Evolutionary conservation across 2,329 filamentous ascomycete species (phyloP).

Genomic region (Aspergillus sp.): DNA sequence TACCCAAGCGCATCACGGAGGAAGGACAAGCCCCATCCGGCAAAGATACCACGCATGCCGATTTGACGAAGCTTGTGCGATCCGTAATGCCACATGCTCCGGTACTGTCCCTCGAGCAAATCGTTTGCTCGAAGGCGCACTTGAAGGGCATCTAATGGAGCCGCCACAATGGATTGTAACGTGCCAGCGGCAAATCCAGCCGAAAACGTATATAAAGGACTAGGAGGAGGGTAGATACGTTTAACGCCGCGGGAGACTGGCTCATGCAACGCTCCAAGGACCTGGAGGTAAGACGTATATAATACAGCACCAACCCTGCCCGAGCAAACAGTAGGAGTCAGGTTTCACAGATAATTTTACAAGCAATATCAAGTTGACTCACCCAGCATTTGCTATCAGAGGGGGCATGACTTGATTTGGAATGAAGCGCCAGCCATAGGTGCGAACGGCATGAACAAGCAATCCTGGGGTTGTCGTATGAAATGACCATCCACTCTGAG

Average conservation of each 20-base stretch:
- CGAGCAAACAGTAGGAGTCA: neutral
- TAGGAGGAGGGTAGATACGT: constrained; percentile 59
- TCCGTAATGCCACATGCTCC: constrained; percentile 64
- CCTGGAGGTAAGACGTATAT: constrained; percentile 64
- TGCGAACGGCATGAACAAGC: constrained; percentile 58
- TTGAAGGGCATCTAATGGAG: constrained; percentile 63
- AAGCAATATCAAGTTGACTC: constrained; percentile 15
- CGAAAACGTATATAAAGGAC: constrained; percentile 53
- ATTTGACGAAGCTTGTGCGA: constrained; percentile 58
- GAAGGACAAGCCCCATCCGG: constrained; percentile 60
- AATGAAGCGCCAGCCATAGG: constrained; percentile 64
- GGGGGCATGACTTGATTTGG: constrained; percentile 65
- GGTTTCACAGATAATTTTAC: neutral
- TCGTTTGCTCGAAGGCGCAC: constrained; percentile 61
- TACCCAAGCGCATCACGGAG: constrained; percentile 61
- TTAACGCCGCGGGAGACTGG: constrained; percentile 57
- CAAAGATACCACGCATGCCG: constrained; percentile 60
- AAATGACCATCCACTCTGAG: constrained; percentile 55
- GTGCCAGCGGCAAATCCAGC: constrained; percentile 61
- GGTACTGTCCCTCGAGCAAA: constrained; percentile 58
- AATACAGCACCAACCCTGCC: constrained; percentile 59
- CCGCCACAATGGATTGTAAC: constrained; percentile 61
- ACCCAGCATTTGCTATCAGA: constrained; percentile 61
- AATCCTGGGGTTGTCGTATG: constrained; percentile 61
- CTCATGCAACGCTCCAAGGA: constrained; percentile 56